phyloP scores from a whole-genome alignment of 2,329 filamentous ascomycete species.

The Diplocarpon rosae region DNA sequence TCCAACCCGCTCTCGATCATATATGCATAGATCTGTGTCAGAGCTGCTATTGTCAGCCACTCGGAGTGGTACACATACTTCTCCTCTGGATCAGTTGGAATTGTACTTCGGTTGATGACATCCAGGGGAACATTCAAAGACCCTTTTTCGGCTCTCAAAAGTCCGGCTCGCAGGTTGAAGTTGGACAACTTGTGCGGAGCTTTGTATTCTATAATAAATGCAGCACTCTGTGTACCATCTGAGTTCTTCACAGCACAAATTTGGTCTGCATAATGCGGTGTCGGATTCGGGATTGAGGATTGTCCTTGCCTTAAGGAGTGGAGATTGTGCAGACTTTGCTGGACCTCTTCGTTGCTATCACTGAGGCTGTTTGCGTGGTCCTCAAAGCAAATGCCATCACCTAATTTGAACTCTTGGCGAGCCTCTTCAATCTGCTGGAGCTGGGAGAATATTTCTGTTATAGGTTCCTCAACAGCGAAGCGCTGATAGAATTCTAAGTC shows the following conservation, averaged over 20 bases:
- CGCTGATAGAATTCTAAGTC: constrained; percentile 25
- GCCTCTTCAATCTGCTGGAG: constrained; percentile 23
- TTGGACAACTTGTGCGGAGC: constrained; percentile 35
- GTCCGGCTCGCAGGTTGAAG: constrained; percentile 31
- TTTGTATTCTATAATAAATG: constrained; percentile 34
- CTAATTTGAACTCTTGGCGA: constrained; percentile 18
- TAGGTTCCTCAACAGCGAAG: constrained; percentile 23
- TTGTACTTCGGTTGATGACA: constrained; percentile 28
- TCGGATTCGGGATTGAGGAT: constrained; percentile 12
- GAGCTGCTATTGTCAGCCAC: constrained; percentile 31
- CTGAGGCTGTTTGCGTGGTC: constrained; percentile 18
- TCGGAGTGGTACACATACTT: constrained; percentile 29
- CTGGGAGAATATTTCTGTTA: constrained; percentile 22
- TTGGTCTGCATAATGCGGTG: constrained; percentile 14
- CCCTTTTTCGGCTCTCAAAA: constrained; percentile 22
- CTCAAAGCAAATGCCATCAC: constrained; percentile 17
- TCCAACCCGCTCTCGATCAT: constrained; percentile 34
- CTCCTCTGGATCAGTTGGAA: constrained; percentile 25
- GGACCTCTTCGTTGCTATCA: constrained; percentile 19
- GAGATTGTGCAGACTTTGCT: constrained; percentile 17
- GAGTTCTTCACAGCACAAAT: constrained; percentile 18
- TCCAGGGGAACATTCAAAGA: constrained; percentile 28
- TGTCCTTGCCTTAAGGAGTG: constrained; percentile 12
- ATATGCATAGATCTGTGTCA: constrained; percentile 39
- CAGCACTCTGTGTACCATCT: constrained; percentile 15